Conservation (phyloP, 257 asterid species). For the Rhazya stricta region DNA sequence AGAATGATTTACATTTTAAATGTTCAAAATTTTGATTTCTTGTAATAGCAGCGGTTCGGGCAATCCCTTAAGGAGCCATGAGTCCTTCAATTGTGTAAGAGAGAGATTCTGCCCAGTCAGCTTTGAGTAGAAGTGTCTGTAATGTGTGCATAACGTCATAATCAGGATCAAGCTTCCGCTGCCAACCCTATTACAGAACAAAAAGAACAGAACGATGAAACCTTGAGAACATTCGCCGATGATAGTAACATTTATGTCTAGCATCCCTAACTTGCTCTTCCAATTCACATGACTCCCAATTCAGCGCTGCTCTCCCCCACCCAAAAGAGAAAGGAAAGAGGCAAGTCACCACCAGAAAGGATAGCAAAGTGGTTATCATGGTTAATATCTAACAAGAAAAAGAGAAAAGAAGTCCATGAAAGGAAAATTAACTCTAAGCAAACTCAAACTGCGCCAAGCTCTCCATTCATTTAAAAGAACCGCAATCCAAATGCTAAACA, state of each 20-base stretch:
- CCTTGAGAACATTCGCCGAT: not conserved
- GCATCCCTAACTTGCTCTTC: not conserved
- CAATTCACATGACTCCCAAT: too few species aligned
- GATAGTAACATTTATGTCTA: not conserved
- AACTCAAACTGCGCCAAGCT: not conserved
- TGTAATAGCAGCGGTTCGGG: not conserved
- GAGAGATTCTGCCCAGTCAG: slow-evolving; percentile 79
- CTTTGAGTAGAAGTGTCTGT: slow-evolving; percentile 63
- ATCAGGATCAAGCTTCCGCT: slow-evolving; percentile 76
- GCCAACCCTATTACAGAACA: slow-evolving; percentile 51
- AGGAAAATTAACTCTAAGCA: not conserved
- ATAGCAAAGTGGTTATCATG: not conserved
- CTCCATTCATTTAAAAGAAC: not conserved
- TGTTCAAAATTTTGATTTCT: not conserved
- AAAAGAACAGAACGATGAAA: not conserved
- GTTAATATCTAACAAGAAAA: not conserved
- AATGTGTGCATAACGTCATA: slow-evolving; percentile 72
- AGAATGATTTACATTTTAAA: slow-evolving; percentile 20
- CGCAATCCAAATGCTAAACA: not conserved
- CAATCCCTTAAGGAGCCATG: slow-evolving; percentile 63
- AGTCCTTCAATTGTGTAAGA: slow-evolving; percentile 60
- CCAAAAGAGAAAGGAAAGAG: not conserved
- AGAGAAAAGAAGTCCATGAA: not conserved
- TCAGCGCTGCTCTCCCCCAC: too few species aligned
- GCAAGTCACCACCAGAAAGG: not conserved